A percentile compares a stretch with the other conserved stretches of the same genome.
phyloP scores from a whole-genome alignment of 2,329 filamentous ascomycete species.

The Nemania sp. region DNA sequence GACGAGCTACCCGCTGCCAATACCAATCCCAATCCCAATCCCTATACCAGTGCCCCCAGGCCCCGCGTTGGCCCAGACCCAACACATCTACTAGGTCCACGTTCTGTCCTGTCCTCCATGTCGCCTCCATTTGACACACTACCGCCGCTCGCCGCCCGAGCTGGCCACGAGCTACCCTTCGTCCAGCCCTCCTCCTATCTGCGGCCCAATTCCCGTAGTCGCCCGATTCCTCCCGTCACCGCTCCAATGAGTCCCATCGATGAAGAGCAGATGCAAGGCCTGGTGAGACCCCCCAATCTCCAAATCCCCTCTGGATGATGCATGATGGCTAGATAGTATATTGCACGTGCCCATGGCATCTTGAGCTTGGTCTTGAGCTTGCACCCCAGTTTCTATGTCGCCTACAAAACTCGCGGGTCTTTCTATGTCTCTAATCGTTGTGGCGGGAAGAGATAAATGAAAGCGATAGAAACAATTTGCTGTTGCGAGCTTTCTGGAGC shows the following conservation, averaged over 20 bases:
- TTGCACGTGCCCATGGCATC: too few relatives aligned
- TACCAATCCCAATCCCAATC: too few relatives aligned
- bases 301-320: slow-evolving; percentile 6
- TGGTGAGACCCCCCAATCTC: slow-evolving; percentile 66
- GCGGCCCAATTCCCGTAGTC: slow-evolving; percentile 56
- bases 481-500: neutral
- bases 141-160: slow-evolving; percentile 47
- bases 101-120: slow-evolving; percentile 28
- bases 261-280: slow-evolving; percentile 80
- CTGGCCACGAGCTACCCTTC: slow-evolving; percentile 66
- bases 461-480: slow-evolving; percentile 6
- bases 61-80: slow-evolving; percentile 39
- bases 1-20: slow-evolving; percentile 45
- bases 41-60: slow-evolving; percentile 25
- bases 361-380: neutral
- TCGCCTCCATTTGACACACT: slow-evolving; percentile 35
- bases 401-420: neutral
- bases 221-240: slow-evolving; percentile 57
- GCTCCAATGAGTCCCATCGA: slow-evolving; percentile 72
- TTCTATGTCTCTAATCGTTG: neutral
- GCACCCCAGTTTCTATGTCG: too few relatives aligned
- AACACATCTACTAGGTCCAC: neutral
- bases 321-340: too few relatives aligned
- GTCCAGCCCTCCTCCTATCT: slow-evolving; percentile 72
- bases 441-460: neutral